Conservation (phyloP, 2,329 filamentous ascomycete species). For the Talaromyces sp. region DNA sequence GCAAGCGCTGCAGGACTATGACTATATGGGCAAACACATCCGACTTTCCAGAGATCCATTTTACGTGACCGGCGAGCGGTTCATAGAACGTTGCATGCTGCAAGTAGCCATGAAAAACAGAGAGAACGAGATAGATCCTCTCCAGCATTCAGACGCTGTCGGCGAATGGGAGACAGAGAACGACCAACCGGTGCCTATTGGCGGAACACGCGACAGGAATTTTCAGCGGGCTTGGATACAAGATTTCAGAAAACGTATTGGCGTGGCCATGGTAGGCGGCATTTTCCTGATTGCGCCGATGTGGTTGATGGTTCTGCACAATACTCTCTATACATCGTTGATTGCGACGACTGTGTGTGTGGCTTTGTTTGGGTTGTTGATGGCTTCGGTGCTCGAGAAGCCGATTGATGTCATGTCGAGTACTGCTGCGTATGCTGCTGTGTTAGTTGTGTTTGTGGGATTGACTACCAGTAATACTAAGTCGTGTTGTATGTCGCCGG, state of each 20-base stretch:
- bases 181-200: neutral
- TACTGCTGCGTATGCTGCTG: conserved; percentile 5
- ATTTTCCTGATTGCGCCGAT: neutral
- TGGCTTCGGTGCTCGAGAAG: neutral
- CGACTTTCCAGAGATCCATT: neutral
- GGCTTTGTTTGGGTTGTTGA: neutral
- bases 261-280: neutral
- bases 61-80: neutral
- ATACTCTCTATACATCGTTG: neutral
- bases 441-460: neutral
- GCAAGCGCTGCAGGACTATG: neutral
- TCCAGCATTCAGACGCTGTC: neutral
- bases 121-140: neutral
- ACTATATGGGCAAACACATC: neutral
- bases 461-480: neutral
- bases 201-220: neutral
- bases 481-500: neutral
- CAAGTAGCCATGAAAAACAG: neutral
- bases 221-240: neutral
- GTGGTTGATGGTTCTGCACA: conserved; percentile 1
- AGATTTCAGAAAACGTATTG: neutral
- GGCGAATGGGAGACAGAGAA: neutral
- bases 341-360: neutral
- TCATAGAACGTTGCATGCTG: neutral
- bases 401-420: conserved; percentile 4